These are phyloP conservation scores for Alternaria viburni DNA, from an alignment of 2,329 filamentous ascomycete species.

Conservation along the genomic window DNA sequence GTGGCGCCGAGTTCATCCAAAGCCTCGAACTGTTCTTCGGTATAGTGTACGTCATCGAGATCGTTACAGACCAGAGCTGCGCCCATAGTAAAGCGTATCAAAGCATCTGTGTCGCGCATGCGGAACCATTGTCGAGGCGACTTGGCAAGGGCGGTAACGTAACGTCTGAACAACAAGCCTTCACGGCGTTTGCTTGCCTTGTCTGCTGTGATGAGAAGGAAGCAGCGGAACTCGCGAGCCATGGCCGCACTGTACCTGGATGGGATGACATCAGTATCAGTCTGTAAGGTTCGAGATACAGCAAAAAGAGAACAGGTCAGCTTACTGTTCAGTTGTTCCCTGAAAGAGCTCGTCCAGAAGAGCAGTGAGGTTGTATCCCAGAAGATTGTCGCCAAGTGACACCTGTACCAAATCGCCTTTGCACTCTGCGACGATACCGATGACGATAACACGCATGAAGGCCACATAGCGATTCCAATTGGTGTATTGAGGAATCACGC, in stretches of 20 bases:
- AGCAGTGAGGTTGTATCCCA: background rate
- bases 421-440: constrained; percentile 28
- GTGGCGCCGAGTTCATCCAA: constrained; percentile 33
- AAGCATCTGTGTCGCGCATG: constrained; percentile 43
- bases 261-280: background rate
- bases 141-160: constrained; percentile 32
- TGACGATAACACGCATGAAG: constrained; percentile 25
- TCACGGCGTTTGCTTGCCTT: constrained; percentile 18
- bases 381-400: background rate
- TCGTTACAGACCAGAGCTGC: constrained; percentile 44
- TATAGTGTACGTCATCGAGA: constrained; percentile 27
- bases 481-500: constrained; percentile 28
- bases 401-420: constrained; percentile 18
- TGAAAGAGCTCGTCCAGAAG: background rate
- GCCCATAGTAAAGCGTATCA: constrained; percentile 42
- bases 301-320: background rate
- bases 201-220: constrained; percentile 20
- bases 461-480: constrained; percentile 28
- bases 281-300: background rate
- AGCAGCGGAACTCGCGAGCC: constrained; percentile 23
- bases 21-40: constrained; percentile 4
- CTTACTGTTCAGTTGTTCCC: background rate
- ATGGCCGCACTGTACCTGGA: constrained; percentile 3
- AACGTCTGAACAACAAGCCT: constrained; percentile 35
- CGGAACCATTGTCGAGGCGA: constrained; percentile 40